Base-by-base conservation (phyloP, 257 asterid species). In the Capsicum pubescens region DNA sequence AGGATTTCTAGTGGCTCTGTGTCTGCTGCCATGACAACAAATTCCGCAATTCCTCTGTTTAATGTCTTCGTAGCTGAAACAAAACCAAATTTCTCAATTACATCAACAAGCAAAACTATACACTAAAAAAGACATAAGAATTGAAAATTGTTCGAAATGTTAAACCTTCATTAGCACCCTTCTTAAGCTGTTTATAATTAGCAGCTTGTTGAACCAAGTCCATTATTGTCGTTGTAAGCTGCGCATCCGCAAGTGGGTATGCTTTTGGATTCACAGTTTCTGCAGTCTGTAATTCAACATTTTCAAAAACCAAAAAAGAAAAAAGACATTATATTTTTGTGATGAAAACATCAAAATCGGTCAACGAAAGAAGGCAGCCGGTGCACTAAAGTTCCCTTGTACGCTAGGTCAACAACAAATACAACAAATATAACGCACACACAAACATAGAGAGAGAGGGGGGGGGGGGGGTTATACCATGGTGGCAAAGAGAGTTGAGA, bases 121-220 rank as follows among this genome's bases (percentile, higher is more conserved):
- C 32, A 81, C 8, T 10, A 9, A 57, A n/a, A 44, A 0, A 17
- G 5, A 39, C 12, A 5, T 15, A 8, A 15, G 9, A 8, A 5
- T 2, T 71, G 42, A 39, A 39, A 39, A 39, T 6, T 46, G 32
- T 8, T 5, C 9, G 2, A 63, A 64, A 64, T 12, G 6, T 17
- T 4, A 68, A 42, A 95, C 99, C 98, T 92, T 95, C 99, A 87
- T 93, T 95, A 84, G 98, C 99, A 19, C 98, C 98, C 91, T 95
- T 95, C 60, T 95, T 95, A 85, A 95, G 97, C 83, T 95, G 98
- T 84, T 94, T 95, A 91, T 93, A 94, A 50, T 95, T 93, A 32
- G 99, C 93, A 83, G 98, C 99, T 88, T 93, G 98, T 63, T 92
- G 97, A 68, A 95, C 98, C 87, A 95, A 86, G 86, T 95, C 99